These are phyloP conservation scores for Oenanthe sinensis DNA, from an alignment of 129 eudicot species.

Conservation along the genomic window DNA sequence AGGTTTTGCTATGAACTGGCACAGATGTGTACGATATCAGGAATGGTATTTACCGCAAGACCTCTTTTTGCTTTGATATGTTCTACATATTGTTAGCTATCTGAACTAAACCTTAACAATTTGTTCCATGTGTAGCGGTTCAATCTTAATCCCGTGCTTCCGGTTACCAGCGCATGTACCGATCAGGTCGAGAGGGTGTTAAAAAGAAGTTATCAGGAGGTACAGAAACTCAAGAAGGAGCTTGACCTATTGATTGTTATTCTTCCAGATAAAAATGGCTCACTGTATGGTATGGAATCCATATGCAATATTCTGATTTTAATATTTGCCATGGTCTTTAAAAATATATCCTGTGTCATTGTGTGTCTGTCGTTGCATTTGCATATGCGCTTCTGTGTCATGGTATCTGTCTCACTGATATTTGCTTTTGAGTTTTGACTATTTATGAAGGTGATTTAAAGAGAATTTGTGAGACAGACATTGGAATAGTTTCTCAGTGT, in stretches of 20 bases:
- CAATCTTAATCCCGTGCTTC: slow-evolving; percentile 62
- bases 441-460: slow-evolving; percentile 56
- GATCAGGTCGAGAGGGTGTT: slow-evolving; percentile 71
- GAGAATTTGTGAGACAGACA: slow-evolving; percentile 89
- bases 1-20: slow-evolving; percentile 75
- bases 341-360: neutral
- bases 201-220: slow-evolving; percentile 64
- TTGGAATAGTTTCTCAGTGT: slow-evolving; percentile 91
- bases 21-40: slow-evolving; percentile 66
- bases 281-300: slow-evolving; percentile 57
- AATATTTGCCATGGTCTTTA: neutral
- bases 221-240: slow-evolving; percentile 60
- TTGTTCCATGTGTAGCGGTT: slow-evolving; percentile 34
- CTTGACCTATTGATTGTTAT: slow-evolving; percentile 78
- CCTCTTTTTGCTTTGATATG: neutral
- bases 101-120: neutral
- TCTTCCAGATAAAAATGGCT: slow-evolving; percentile 84
- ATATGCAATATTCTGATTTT: neutral
- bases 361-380: no score
- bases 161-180: slow-evolving; percentile 47
- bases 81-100: neutral
- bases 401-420: neutral
- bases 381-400: no score
- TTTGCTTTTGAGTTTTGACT: neutral
- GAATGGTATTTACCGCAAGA: slow-evolving; percentile 49